Evolutionary conservation across 2,329 filamentous ascomycete species (phyloP), one percentile per base, ranked within the genome.

Genomic region (Aschersonia sp.): DNA sequence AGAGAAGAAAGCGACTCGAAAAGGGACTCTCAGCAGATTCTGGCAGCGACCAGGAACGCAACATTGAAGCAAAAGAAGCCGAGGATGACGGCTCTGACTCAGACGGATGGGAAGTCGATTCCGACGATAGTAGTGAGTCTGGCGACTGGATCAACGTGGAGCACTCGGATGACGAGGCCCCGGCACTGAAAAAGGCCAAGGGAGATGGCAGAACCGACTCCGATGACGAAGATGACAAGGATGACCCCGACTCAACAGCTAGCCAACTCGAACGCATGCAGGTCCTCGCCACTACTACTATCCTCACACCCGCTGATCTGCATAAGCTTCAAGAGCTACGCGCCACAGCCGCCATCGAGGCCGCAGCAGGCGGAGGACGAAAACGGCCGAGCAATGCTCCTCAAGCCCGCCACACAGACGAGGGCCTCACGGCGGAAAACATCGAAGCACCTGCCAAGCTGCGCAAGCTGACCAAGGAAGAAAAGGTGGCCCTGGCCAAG

Each of bases 241-340:
- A 9, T 6, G 66, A 71, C 41, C 62, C 63, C 9, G 61, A 61
- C n/a, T 65, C 64, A 31, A 62, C 67, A 4, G 67, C 69, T n/a
- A 67, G 64, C 9, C 68, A 73, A 51, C 56, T 69, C 5, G 61
- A 70, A 48, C 68, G 71, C 52, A 75, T 80, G 54, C 80, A 83
- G 9, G 88, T 81, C 57, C 78, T 96, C 43, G 89, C 89, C n/a
- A 95, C 87, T 0, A 94, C 87, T 2, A 84, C 86, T 45, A 94
- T 98, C 54, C 81, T 98, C 52, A 98, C 92, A 0, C 92, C 92
- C 0, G 92, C 92, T 9, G 92, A 98, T 65, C 77, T 97, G n/a
- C 83, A 86, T 55, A 97, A 97, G 64, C 82, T 98, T 28, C 81
- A 87, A 52, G 91, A 96, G 65, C 80, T 98, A 30, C 85, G 87